phyloP scores from a whole-genome alignment of 2,329 filamentous ascomycete genomes.

The Fonsecaea pedrosoi region DNA sequence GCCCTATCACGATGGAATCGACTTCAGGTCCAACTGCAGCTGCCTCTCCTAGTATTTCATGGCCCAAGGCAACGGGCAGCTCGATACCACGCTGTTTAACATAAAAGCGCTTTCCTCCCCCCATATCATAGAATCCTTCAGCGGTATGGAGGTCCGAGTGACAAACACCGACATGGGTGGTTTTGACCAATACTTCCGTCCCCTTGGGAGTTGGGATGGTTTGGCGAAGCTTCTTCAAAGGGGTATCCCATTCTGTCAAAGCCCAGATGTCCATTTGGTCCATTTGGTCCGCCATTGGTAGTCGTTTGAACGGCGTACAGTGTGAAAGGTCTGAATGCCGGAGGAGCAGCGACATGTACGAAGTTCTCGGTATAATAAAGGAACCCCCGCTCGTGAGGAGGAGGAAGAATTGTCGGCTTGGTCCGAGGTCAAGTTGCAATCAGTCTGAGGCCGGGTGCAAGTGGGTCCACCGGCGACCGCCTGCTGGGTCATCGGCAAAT shows the following conservation, averaged over 20 bases:
- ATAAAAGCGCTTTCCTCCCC: conserved; percentile 24
- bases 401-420: background rate
- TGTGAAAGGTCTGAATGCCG: background rate
- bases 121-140: conserved; percentile 49
- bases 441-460: no score
- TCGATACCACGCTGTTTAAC: conserved; percentile 21
- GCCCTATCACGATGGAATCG: background rate
- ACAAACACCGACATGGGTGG: conserved; percentile 24
- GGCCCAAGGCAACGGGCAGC: conserved; percentile 24
- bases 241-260: conserved; percentile 24
- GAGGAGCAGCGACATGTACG: background rate
- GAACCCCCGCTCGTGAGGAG: background rate
- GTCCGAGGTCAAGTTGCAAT: background rate
- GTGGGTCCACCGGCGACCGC: no score
- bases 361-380: background rate
- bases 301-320: background rate
- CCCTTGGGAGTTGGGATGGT: conserved; percentile 8
- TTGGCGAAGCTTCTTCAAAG: conserved; percentile 25
- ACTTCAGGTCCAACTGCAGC: conserved; percentile 9
- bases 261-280: conserved; percentile 28
- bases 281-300: conserved; percentile 9
- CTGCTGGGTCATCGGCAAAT: no score
- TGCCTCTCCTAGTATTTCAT: conserved; percentile 25
- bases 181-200: conserved; percentile 20
- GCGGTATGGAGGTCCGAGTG: conserved; percentile 58